Base-by-base conservation (phyloP, 2,329 filamentous ascomycete species). In the Sporothrix phasma region DNA sequence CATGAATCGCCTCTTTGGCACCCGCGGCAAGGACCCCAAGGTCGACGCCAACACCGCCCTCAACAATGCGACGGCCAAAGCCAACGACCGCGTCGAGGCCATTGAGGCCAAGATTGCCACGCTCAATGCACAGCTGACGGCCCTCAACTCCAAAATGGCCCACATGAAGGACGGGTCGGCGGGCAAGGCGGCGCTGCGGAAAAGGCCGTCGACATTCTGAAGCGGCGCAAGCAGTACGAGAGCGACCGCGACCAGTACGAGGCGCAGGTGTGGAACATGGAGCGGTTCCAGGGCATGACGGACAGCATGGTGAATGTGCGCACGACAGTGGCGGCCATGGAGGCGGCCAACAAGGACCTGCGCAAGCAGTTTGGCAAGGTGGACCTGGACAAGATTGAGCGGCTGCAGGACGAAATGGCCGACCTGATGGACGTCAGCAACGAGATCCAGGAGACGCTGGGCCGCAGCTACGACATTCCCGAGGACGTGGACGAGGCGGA, bases 281-380 rank as follows among this genome's bases (percentile, higher is more conserved):
- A 97, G 78, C 92, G 97, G 77, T 92, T 93, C 3, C 89, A 89
- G 74, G 95, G 92, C 83, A 97, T 97, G 93, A 92, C 96, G 79
- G 93, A 97, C 78, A 97, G 97, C 73, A 84, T 99, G 62, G 94
- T 95, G 76, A 97, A 97, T 76, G 93, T 94, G 68, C 97, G 97
- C 92, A 95, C 92, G 19, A 97, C 94, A 31, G 92, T 97, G 51
- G 93, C 97, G 74, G 92, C 93, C 11, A 93, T 99, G 85, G 95
- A 97, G 83, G 92, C 89, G 1, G 97, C 93, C 26, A 96, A 94
- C 72, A 96, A 96, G 79, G 88, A 91, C 72, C 83, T 99, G 68
- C 87, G 87, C 73, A 89, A 90, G 75, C 93, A 97, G 80, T 97
- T 97, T 73, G 93, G 93, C 70, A 97, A 97, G 80, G 89, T 99